Base-by-base conservation (phyloP, 495 filamentous ascomycete species). In the Penicillium pulvis region DNA sequence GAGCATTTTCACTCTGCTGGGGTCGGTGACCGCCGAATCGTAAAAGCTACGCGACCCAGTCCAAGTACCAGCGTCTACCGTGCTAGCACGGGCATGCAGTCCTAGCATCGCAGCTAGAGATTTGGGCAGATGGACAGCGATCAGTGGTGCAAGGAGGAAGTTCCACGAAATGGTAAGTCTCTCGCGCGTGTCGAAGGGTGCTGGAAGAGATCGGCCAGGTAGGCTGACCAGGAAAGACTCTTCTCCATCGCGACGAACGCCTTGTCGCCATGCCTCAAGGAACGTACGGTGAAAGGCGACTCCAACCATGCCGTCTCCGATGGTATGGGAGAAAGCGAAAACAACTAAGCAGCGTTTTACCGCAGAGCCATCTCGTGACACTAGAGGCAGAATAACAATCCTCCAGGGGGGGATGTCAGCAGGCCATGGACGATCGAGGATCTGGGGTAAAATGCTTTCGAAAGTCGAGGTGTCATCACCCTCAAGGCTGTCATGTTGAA, bases 151-250 rank as follows among this genome's bases (percentile, higher is more conserved):
- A 0, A 66, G 66, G 39, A 69, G 60, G 45, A 56, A 69, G 0
- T 12, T 56, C 66, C 60, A 69, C 14, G 66, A 69, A 24, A 69
- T 69, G 4, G 66, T 58, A 20, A 69, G 66, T n/a, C 60, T 46
- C n/a, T 57, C 48, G 8, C 60, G 58, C 39, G 60, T 69, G 55
- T 69, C 63, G 19, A 69, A 69, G 31, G 66, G 60, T 17, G 17
- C 41, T 17, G 60, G 44, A 23, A 69, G 48, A 5, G 51, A 35
- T 55, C 16, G 46, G 17, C 6, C 44, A n/a, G 60, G 47, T 0
- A 56, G 55, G 9, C 23, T 53, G 10, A 66, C 20, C 9, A 57
- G 8, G 12, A 50, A 55, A 46, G 66, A 58, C 0, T 24, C 6
- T 16, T 56, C 41, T 17, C 56, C 35, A 1, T 51, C 6, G 8